Percentiles rank a stretch among this genome's conserved stretches.
phyloP scores from a whole-genome alignment of 371 early-diverging fungal species.

The Mucor irregularis region DNA sequence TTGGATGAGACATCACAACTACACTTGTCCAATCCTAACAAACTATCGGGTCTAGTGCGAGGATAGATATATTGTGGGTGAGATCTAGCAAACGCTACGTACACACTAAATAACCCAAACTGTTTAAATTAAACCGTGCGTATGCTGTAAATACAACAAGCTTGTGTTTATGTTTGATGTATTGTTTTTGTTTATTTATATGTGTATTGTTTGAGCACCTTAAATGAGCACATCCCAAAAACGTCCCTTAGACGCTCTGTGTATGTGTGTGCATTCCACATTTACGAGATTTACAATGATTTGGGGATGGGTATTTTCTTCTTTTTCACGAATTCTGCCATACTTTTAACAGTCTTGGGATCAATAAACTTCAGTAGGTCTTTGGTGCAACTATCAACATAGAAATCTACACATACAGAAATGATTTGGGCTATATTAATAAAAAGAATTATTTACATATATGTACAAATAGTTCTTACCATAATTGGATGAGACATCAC shows the following conservation, averaged over 20 bases:
- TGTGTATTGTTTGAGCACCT: too few relatives aligned
- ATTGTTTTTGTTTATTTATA: too few relatives aligned
- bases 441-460: not conserved
- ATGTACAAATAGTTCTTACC: conserved; percentile 18
- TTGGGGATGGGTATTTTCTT: conserved; percentile 6
- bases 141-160: too few relatives aligned
- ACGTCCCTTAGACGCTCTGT: not conserved
- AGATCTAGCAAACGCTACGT: conserved; percentile 59
- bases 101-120: too few relatives aligned
- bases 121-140: too few relatives aligned
- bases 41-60: conserved; percentile 37
- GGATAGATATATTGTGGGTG: conserved; percentile 51
- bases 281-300: not conserved
- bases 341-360: conserved; percentile 9
- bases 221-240: too few relatives aligned
- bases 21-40: conserved; percentile 29
- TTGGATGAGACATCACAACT: conserved; percentile 31
- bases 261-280: not conserved
- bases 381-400: conserved; percentile 32
- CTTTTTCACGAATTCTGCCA: conserved; percentile 4
- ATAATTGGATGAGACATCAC: conserved; percentile 28
- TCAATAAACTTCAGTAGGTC: conserved; percentile 26
- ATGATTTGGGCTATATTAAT: not conserved
- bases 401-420: conserved; percentile 23
- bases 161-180: too few relatives aligned